Base-by-base conservation (phyloP, 1,284 basidiomycete genomes). In the Pascua guehoae region DNA sequence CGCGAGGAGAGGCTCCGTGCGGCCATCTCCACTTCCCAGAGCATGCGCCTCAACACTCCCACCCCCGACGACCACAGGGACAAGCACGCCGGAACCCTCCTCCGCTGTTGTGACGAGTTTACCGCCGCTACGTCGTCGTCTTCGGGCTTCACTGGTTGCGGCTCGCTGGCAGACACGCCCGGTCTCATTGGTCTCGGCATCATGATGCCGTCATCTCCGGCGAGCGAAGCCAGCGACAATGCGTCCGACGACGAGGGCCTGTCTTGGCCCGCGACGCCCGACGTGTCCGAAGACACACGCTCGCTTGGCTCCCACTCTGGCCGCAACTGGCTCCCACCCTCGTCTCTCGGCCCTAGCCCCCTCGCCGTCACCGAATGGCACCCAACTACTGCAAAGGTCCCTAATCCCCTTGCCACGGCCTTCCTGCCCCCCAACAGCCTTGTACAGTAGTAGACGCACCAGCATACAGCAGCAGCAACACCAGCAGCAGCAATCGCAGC, bases 131-230 rank as follows among this genome's bases (percentile, higher is more conserved):
- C 24, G 15, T 12, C 46, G 46, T 37, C 46, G 36, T 37, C 24
- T 36, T 16, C 12, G 32, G 32, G 24, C 12, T 38, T n/a, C 14
- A 38, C 32, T 36, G 15, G 12, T 16, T 12, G 50, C 17, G 37
- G 36, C 36, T 37, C 51, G 15, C 43, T 38, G 17, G 57, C 47
- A 9, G 48, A 57, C 18, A 32, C 52, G 7, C 14, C 24, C 4
- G 55, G 55, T 43, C 50, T 61, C 42, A 47, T 62, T 32, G 61
- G 61, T 2, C 61, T 62, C 17, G 61, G 61, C 18, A 62, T 62
- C 57, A 49, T 53, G 39, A 52, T 62, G 2, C 46, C 51, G 37
- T 32, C 41, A n/a, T 40, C 41, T 12, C n/a, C 38, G 32, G 43
- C 49, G 14, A 54, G 52, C 24, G 58, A 60, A 44, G 46, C 51